Evolutionary conservation across 257 asterid genomes (phyloP).

Genomic region (Forsythia viridissima): DNA sequence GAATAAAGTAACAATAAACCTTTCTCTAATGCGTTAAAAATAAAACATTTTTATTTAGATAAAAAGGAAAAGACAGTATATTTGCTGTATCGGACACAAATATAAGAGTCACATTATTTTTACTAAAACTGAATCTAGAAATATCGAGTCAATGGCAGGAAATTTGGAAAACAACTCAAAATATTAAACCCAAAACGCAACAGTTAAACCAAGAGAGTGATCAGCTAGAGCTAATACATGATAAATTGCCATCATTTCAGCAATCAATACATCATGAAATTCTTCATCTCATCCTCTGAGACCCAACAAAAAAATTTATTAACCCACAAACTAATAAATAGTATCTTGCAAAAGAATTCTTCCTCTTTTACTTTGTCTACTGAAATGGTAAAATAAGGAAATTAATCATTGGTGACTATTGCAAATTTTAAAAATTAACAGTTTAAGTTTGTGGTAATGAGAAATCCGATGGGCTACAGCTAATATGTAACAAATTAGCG

Average conservation of each 20-base stretch:
- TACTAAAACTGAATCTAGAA: not conserved
- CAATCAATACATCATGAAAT: not conserved
- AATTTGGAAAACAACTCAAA: not conserved
- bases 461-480: not conserved
- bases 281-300: not conserved
- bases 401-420: not conserved
- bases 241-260: not conserved
- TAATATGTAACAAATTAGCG: not conserved
- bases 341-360: not conserved
- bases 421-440: not conserved
- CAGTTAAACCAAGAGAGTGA: not conserved
- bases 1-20: not conserved
- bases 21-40: not conserved
- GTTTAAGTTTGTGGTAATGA: not conserved
- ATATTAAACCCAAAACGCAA: not conserved
- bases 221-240: conserved; percentile 1
- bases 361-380: not conserved
- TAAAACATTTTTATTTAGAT: too few relatives aligned
- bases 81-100: not conserved
- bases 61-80: not conserved
- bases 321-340: not conserved
- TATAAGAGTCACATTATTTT: not conserved
- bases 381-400: not conserved
- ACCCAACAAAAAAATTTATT: not conserved
- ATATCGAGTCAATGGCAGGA: not conserved